Conservation (phyloP, 768 basidiomycete species). For the Xanthoconium stramineum region DNA sequence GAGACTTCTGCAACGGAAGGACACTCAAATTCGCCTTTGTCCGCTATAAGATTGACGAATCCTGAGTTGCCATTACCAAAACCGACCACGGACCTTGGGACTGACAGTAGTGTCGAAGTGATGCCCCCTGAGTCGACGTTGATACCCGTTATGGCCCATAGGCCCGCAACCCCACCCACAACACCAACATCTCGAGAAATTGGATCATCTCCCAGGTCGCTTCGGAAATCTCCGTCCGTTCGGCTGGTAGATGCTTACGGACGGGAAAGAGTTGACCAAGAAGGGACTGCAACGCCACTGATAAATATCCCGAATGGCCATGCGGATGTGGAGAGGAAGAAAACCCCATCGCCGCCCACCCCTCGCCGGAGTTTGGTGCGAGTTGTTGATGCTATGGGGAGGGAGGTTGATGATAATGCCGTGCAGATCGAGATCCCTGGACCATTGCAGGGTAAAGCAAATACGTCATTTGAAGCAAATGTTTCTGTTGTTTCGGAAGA, state of each 20-base stretch:
- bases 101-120: slow-evolving; percentile 8
- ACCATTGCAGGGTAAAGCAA: slow-evolving; percentile 13
- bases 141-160: slow-evolving; percentile 1
- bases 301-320: slow-evolving; percentile 5
- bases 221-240: slow-evolving; percentile 50
- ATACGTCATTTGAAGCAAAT: slow-evolving; percentile 20
- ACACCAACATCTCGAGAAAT: slow-evolving; percentile 26
- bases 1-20: slow-evolving; percentile 31
- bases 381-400: slow-evolving; percentile 69
- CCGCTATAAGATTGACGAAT: slow-evolving; percentile 26
- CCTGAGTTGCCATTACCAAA: slow-evolving; percentile 16
- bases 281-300: not conserved
- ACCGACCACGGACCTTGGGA: not conserved
- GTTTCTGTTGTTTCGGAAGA: slow-evolving; percentile 23
- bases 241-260: slow-evolving; percentile 75
- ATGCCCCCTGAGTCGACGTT: not conserved
- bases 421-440: slow-evolving; percentile 35
- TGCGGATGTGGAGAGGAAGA: slow-evolving; percentile 19
- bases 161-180: slow-evolving; percentile 19
- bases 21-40: slow-evolving; percentile 23
- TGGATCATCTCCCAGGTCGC: slow-evolving; percentile 31
- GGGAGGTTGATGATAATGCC: slow-evolving; percentile 46
- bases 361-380: slow-evolving; percentile 44
- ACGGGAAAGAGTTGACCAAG: slow-evolving; percentile 36
- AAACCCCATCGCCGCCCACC: slow-evolving; percentile 12